phyloP scores from a whole-genome alignment of 805 yeast genomes.

The Starmerella ratchasimensis region DNA sequence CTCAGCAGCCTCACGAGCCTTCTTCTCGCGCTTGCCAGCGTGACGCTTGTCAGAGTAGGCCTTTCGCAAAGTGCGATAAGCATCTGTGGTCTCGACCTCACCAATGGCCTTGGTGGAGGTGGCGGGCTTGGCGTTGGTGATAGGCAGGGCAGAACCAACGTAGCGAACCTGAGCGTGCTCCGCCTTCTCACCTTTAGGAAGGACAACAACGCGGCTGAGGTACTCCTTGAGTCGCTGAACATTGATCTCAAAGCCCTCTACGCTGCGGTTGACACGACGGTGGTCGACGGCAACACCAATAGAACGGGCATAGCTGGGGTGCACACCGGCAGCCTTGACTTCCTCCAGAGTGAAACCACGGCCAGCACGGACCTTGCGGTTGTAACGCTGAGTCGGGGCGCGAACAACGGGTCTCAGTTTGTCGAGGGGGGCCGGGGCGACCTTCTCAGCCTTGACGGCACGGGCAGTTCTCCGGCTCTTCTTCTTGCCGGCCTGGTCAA shows the following conservation, averaged over 20 bases:
- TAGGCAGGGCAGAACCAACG: conserved; percentile 72
- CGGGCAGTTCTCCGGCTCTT: conserved; percentile 91
- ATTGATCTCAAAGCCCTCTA: conserved; percentile 87
- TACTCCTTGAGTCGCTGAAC: conserved; percentile 94
- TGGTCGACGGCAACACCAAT: conserved; percentile 98
- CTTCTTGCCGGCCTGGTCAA: conserved; percentile 99
- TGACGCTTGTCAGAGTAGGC: conserved; percentile 91
- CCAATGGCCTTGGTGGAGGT: conserved; percentile 77
- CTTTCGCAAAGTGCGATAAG: conserved; percentile 87
- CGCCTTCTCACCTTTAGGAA: conserved; percentile 74
- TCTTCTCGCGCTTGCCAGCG: conserved; percentile 95
- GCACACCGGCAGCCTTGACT: conserved; percentile 90
- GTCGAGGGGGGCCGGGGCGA: conserved; percentile 97
- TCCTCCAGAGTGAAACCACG: conserved; percentile 98
- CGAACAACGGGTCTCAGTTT: conserved; percentile 93
- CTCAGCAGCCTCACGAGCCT: conserved; percentile 93
- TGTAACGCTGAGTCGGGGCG: conserved; percentile 97
- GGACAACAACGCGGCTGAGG: conserved; percentile 88
- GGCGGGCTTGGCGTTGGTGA: conserved; percentile 62
- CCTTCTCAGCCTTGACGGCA: conserved; percentile 80
- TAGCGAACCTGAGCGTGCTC: conserved; percentile 50
- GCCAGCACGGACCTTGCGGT: conserved; percentile 99
- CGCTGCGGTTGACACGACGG: conserved; percentile 98
- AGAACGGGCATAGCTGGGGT: conserved; percentile 88
- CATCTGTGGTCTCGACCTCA: conserved; percentile 55